Base-by-base conservation (phyloP, 768 basidiomycete genomes). In the Lanmaoa rubissima region DNA sequence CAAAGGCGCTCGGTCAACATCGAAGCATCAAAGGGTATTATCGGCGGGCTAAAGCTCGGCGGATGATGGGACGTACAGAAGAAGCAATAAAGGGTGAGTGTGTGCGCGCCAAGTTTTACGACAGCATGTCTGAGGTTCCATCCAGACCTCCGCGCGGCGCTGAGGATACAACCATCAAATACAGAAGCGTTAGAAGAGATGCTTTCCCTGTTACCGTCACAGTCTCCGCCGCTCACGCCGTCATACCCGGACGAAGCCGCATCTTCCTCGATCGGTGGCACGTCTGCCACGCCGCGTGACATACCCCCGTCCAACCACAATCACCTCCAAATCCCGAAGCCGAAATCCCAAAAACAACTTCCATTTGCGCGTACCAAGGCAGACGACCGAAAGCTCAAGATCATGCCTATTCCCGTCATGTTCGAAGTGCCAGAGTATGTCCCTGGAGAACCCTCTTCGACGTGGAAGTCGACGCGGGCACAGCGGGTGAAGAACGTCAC, bases 11-110 rank as follows among this genome's bases (percentile, higher is more conserved):
- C 17, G 63, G 74, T 31, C 87, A 88, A 58, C 87, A 88, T 63
- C 76, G 77, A 35, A 87, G 84, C 54, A 80, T 81, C 52, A 90
- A 90, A 61, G 88, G 84, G 1, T 79, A 85, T 57, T 91, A 80
- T 68, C 80, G 88, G 21, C 81, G 88, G 16, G 87, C 86, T 2
- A 83, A 82, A 42, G 87, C 88, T 0, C 76, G 85, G 43, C 80
- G 76, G 60, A 86, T 87, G 80, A 76, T 83, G 42, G 80, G 78
- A 4, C 76, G 75, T 39, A 69, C 70, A 2, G 78, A 82, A 19
- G 87, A 83, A 12, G 87, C 88, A 3, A 78, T 83, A 36, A 79
- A 79, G 75, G 86, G 86, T 85, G 61, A 19, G 62, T 48, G 12
- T 28, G 13, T 35, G 19, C 8, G 21, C 35, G 21, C 35, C 24